These are phyloP conservation scores for Trypanosoma scelopori DNA, from an alignment of 208 protist genomes.

Conservation along the genomic window DNA sequence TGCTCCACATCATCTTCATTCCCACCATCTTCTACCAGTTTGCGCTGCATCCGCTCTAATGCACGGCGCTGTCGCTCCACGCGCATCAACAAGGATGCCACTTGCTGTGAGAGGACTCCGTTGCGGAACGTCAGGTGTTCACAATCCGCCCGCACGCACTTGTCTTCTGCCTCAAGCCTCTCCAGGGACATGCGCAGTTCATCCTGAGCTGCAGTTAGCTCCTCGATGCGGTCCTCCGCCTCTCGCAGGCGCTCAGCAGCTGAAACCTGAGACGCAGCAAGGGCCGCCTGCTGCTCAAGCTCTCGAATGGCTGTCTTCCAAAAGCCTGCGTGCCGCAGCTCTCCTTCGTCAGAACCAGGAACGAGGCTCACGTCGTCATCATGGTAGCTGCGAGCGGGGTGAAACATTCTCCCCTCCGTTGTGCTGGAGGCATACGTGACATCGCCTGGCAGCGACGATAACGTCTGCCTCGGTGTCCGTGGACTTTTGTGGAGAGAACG, in stretches of 20 bases:
- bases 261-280: constrained; percentile 34
- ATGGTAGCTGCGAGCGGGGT: background rate
- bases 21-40: background rate
- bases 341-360: constrained; percentile 2
- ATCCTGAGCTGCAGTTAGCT: constrained; percentile 1
- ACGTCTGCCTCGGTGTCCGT: background rate
- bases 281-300: constrained; percentile 42
- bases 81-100: constrained; percentile 63
- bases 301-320: constrained; percentile 40
- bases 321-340: constrained; percentile 22
- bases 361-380: background rate
- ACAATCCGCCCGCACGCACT: constrained; percentile 48
- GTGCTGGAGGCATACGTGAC: background rate
- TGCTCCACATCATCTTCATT: constrained; percentile 1
- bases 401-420: constrained; percentile 1
- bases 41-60: constrained; percentile 3
- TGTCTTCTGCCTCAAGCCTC: constrained; percentile 39
- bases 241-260: constrained; percentile 28
- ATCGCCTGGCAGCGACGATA: background rate
- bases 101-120: constrained; percentile 68
- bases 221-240: constrained; percentile 22
- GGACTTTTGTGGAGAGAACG: too few species aligned
- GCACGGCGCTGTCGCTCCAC: constrained; percentile 37
- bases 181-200: constrained; percentile 30
- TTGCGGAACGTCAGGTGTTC: constrained; percentile 71